Percentiles rank a stretch among this genome's conserved stretches.
Conservation (phyloP, 805 yeast species). For the Candida nemodendra region DNA sequence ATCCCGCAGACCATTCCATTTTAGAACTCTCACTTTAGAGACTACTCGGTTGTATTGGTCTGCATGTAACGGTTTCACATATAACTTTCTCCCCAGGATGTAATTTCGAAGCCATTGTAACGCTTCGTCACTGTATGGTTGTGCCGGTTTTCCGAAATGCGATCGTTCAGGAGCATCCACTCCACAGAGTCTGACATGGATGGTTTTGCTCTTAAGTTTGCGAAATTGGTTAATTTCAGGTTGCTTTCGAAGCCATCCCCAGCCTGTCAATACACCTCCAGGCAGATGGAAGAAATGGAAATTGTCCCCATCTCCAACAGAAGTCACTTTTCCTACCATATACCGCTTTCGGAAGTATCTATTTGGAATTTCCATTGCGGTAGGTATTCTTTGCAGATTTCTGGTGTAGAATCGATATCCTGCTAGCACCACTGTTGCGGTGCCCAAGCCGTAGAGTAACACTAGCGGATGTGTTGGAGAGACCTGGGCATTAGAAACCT, state of each 20-base stretch:
- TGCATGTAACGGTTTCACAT: conserved; percentile 72
- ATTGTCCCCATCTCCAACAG: conserved; percentile 96
- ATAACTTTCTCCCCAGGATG: conserved; percentile 63
- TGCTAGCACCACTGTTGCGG: conserved; percentile 37
- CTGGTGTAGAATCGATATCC: conserved; percentile 43
- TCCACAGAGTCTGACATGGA: conserved; percentile 83
- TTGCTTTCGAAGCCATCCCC: conserved; percentile 83
- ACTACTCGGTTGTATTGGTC: conserved; percentile 93
- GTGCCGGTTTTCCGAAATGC: conserved; percentile 93
- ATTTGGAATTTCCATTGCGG: conserved; percentile 50
- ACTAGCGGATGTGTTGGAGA: conserved; percentile 29
- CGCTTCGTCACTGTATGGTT: conserved; percentile 84
- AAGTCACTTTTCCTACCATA: conserved; percentile 71
- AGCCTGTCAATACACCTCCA: conserved; percentile 83
- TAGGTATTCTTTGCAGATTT: conserved; percentile 49
- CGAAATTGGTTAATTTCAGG: conserved; percentile 52
- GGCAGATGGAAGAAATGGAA: conserved; percentile 92
- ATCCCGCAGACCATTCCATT: conserved; percentile 70
- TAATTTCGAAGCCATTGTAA: conserved; percentile 68
- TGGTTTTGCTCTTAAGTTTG: conserved; percentile 60
- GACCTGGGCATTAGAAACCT: too few species aligned
- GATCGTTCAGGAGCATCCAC: conserved; percentile 96
- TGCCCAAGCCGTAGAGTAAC: conserved; percentile 29
- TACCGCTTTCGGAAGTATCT: conserved; percentile 42
- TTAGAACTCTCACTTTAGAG: conserved; percentile 62